phyloP scores from a whole-genome alignment of 140 eudicot species.

The Erigeron philadelphicus region DNA sequence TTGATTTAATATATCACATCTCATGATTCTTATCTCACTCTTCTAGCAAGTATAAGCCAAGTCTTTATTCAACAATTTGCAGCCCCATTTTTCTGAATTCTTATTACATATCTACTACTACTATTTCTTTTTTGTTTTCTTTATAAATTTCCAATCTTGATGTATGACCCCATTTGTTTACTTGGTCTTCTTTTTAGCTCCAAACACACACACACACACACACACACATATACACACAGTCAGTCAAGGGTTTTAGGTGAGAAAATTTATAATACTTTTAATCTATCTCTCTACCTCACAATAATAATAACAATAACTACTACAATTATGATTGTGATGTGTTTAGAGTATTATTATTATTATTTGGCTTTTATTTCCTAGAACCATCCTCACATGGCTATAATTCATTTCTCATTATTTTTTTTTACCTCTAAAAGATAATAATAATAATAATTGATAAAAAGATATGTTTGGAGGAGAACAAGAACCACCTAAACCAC shows the following conservation, averaged over 20 bases:
- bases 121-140: not conserved
- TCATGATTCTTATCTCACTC: not conserved
- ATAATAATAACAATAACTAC: not conserved
- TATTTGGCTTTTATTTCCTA: slow-evolving; percentile 28
- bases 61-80: slow-evolving; percentile 30
- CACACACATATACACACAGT: not conserved
- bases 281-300: not conserved
- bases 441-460: not conserved
- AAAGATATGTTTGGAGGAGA: slow-evolving; percentile 39
- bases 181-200: slow-evolving; percentile 15
- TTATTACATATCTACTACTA: too few relatives aligned
- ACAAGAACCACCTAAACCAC: slow-evolving; percentile 30
- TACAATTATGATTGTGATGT: too few relatives aligned
- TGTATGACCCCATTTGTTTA: slow-evolving; percentile 27
- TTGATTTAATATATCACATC: not conserved
- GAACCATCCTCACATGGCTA: slow-evolving; percentile 33
- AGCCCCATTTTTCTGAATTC: slow-evolving; percentile 36
- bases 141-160: not conserved
- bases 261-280: slow-evolving; percentile 3
- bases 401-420: slow-evolving; percentile 21
- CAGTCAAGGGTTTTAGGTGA: slow-evolving; percentile 56
- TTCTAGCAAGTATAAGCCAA: not conserved
- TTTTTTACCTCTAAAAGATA: slow-evolving; percentile 11
- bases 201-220: not conserved
- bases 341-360: not conserved